Conservation (phyloP, 176 grass and related monocot species). For the Lolium rigidum region DNA sequence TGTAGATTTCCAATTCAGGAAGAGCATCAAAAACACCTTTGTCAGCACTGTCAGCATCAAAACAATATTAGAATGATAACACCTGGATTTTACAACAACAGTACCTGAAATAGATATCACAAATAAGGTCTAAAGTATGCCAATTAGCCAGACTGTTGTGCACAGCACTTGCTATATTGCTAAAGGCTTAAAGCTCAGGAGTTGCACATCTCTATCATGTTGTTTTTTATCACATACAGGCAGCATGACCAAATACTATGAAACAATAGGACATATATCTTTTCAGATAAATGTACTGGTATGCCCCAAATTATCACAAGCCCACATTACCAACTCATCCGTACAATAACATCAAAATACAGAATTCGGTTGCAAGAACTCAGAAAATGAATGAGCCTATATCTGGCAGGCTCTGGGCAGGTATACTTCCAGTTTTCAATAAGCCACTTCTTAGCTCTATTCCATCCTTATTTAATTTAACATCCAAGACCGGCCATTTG, state of each 20-base stretch:
- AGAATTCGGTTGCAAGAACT: background rate
- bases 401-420: background rate
- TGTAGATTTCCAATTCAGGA: slow-evolving; percentile 83
- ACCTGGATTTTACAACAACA: background rate
- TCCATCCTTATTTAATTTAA: slow-evolving; percentile 11
- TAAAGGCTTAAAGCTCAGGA: slow-evolving; percentile 2
- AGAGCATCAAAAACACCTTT: slow-evolving; percentile 67
- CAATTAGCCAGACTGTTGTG: slow-evolving; percentile 3
- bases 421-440: background rate
- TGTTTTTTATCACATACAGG: slow-evolving; percentile 9
- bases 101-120: slow-evolving; percentile 19
- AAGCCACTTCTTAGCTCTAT: background rate
- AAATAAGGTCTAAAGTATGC: slow-evolving; percentile 18
- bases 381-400: slow-evolving; percentile 22
- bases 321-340: background rate
- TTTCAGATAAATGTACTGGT: slow-evolving; percentile 7
- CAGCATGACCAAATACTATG: background rate
- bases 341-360: slow-evolving; percentile 11
- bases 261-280: background rate
- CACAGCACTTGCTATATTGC: slow-evolving; percentile 31
- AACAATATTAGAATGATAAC: slow-evolving; percentile 39
- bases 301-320: background rate
- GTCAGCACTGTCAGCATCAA: slow-evolving; percentile 51
- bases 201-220: background rate
- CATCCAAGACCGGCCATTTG: background rate